Percentiles rank a stretch among this genome's conserved stretches.
Conservation (phyloP, 2,329 filamentous ascomycete genomes). For the Eutypella sp. region DNA sequence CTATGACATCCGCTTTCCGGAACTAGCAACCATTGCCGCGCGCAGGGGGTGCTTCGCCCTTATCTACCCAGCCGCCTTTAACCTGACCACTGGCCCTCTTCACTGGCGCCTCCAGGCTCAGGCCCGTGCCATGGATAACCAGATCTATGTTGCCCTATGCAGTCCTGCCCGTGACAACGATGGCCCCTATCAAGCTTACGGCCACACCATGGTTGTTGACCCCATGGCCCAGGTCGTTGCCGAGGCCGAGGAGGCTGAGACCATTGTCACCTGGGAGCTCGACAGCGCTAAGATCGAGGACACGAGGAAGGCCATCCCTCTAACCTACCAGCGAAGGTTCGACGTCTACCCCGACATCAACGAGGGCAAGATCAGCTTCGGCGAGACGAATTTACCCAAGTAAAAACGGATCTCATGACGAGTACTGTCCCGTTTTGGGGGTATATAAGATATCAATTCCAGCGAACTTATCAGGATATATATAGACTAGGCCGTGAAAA, state of each 20-base stretch:
- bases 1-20: conserved; percentile 96
- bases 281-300: conserved; percentile 64
- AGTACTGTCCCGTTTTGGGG: no score
- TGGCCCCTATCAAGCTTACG: conserved; percentile 83
- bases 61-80: conserved; percentile 95
- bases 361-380: conserved; percentile 43
- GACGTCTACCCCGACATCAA: conserved; percentile 94
- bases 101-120: conserved; percentile 85
- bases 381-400: conserved; percentile 18
- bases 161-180: conserved; percentile 77
- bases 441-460: no score
- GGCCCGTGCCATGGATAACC: conserved; percentile 86
- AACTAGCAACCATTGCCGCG: conserved; percentile 84
- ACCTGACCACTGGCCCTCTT: conserved; percentile 82
- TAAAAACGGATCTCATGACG: no score
- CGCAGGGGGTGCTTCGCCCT: conserved; percentile 82
- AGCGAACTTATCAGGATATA: no score
- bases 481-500: no score
- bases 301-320: conserved; percentile 76
- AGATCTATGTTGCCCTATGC: conserved; percentile 89
- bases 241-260: conserved; percentile 74
- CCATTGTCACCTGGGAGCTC: conserved; percentile 69
- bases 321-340: conserved; percentile 80
- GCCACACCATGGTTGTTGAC: conserved; percentile 83
- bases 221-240: conserved; percentile 79